Evolutionary conservation across 164 flowering plant species (phyloP).

Genomic region (Magnolia officinalis): DNA sequence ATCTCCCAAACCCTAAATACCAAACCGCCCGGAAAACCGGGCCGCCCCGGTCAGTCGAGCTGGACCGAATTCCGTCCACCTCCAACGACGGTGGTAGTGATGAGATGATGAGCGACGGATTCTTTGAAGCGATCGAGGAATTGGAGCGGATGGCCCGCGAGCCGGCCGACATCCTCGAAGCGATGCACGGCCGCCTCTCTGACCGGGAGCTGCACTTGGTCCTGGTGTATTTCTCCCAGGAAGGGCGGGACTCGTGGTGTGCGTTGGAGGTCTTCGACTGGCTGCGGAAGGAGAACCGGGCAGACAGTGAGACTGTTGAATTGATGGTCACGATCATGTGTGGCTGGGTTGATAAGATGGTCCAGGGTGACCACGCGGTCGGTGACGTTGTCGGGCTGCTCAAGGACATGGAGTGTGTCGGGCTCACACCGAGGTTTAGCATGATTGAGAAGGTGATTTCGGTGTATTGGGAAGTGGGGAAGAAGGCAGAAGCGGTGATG

Average conservation of each 20-base stretch:
- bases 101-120: constrained; percentile 56
- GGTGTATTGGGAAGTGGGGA: constrained; percentile 74
- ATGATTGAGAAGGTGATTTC: constrained; percentile 91
- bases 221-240: constrained; percentile 84
- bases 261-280: constrained; percentile 95
- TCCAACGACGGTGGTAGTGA: background rate
- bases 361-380: constrained; percentile 46
- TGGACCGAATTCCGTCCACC: constrained; percentile 35
- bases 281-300: constrained; percentile 77
- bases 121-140: constrained; percentile 87
- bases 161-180: constrained; percentile 79
- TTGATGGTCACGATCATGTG: constrained; percentile 96
- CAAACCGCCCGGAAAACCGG: constrained; percentile 14
- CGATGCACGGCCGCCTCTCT: constrained; percentile 68
- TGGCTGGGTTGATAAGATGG: constrained; percentile 79
- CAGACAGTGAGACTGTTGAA: constrained; percentile 92
- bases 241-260: constrained; percentile 95
- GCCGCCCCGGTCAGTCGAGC: constrained; percentile 43
- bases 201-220: constrained; percentile 77
- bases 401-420: constrained; percentile 94
- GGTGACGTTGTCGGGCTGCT: constrained; percentile 77
- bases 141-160: constrained; percentile 84
- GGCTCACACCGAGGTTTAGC: constrained; percentile 71
- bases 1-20: background rate
- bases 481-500: constrained; percentile 51